Evolutionary conservation across 306 rosid species (phyloP).

Genomic region (Ormosia emarginata): DNA sequence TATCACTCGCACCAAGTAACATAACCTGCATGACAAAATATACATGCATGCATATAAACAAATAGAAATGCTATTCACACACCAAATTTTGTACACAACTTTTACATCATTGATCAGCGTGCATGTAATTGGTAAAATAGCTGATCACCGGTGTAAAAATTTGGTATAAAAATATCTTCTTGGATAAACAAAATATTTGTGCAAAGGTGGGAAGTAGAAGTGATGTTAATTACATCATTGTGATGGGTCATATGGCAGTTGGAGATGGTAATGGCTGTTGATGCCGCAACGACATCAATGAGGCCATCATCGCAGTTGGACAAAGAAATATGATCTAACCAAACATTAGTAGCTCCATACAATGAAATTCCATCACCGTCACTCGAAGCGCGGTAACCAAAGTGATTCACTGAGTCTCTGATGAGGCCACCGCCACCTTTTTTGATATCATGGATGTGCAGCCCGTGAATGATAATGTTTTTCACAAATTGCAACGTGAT

Average conservation of each 20-base stretch:
- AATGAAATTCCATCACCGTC: constrained; percentile 62
- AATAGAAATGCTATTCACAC: background rate
- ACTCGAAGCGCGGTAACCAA: constrained; percentile 31
- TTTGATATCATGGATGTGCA: constrained; percentile 40
- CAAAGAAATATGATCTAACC: constrained; percentile 61
- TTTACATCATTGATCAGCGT: too few species aligned
- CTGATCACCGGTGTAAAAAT: too few species aligned
- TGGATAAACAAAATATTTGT: background rate
- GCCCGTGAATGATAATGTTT: constrained; percentile 43
- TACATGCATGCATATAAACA: background rate
- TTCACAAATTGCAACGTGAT: constrained; percentile 43
- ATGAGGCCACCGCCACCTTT: constrained; percentile 34
- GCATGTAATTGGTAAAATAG: too few species aligned
- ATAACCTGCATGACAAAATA: constrained; percentile 39
- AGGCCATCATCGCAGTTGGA: constrained; percentile 45
- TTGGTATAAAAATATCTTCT: too few species aligned
- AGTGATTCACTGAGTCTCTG: constrained; percentile 42
- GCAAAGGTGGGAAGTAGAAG: background rate
- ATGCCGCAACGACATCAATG: constrained; percentile 36
- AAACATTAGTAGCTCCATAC: constrained; percentile 40
- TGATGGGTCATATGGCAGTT: constrained; percentile 50
- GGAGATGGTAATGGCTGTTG: constrained; percentile 58
- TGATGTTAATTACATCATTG: constrained; percentile 35
- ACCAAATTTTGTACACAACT: too few species aligned
- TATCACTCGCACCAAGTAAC: constrained; percentile 49